Base-by-base conservation (phyloP, 2,329 filamentous ascomycete species). In the Pyricularia sp. region DNA sequence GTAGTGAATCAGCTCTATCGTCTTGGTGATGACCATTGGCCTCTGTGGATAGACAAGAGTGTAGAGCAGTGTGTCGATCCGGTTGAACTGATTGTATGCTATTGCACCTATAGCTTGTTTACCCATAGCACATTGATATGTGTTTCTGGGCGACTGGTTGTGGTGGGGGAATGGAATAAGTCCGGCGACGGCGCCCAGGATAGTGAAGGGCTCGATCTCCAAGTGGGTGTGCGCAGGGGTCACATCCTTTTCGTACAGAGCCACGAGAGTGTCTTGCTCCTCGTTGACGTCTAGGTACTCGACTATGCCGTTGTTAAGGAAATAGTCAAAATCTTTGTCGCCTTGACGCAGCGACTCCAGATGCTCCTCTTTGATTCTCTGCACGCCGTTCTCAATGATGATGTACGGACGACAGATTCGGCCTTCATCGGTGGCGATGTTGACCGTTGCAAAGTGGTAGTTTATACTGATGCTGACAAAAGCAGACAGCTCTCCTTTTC, bases 81-180 rank as follows among this genome's bases (percentile, higher is more conserved):
- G 90, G 75, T 94, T 92, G 81, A 97, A 97, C 78, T 99, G 95
- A 77, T 99, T 99, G 77, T 97, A 97, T 20, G 94, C 95, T 77
- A 99, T 98, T 42, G 94, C 94, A 42, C 95, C 95, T 77, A 99
- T 98, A 58, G 95, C 95, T 91, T 99, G 95, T 82, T 99, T 99
- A 86, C 95, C 95, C 95, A 99, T 99, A 81, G 95, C 95, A 81
- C 94, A 97, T 84, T 98, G 94, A 76, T 99, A 99, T 0, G 95
- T 99, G 78, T 99, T 99, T 85, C 95, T 87, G 11, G 95, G 95
- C 20, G 96, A 99, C 79, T 99, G 95, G 79, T 99, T 99, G 83
- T 99, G 95, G 78, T 99, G 95, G 10, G 95, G 95, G 76, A 98
- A 99, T 4, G 95, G 95, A 77, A 99, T 99, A 55, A 99, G 84